These are phyloP conservation scores for Chloromonas sp. DNA, from an alignment of 163 green algal species.

Conservation along the genomic window DNA sequence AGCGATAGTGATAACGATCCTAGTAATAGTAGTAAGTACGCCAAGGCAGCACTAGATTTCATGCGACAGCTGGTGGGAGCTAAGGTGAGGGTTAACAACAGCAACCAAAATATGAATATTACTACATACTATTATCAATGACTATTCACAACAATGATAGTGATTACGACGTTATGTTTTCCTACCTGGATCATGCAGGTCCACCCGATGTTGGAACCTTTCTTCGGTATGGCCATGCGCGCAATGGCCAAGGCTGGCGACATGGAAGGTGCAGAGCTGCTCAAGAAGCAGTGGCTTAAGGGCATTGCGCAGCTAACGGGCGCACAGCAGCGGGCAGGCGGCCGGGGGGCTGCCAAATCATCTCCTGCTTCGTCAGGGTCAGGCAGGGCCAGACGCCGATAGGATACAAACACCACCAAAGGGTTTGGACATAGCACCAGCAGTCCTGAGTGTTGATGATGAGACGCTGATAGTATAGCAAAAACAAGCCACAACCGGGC, in stretches of 20 bases:
- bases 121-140: not conserved
- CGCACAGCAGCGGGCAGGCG: slow-evolving; percentile 2
- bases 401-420: too few species aligned
- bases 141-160: not conserved
- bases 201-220: not conserved
- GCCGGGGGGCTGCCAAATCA: not conserved
- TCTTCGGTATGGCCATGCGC: slow-evolving; percentile 1
- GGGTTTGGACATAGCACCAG: too few species aligned
- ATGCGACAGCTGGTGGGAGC: not conserved
- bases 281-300: not conserved
- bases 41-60: not conserved
- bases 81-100: not conserved
- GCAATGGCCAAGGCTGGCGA: slow-evolving; percentile 3
- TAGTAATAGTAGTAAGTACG: not conserved
- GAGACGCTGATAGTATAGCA: too few species aligned
- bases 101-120: not conserved
- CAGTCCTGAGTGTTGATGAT: too few species aligned
- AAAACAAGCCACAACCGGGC: too few species aligned
- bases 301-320: slow-evolving; percentile 2
- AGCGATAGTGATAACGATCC: too few species aligned
- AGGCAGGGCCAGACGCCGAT: too few species aligned
- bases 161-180: not conserved
- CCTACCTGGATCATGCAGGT: not conserved
- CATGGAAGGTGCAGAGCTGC: slow-evolving; percentile 1
- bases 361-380: too few species aligned